Conservation (phyloP, 2,329 filamentous ascomycete species). For the Beauveria brongniartii region DNA sequence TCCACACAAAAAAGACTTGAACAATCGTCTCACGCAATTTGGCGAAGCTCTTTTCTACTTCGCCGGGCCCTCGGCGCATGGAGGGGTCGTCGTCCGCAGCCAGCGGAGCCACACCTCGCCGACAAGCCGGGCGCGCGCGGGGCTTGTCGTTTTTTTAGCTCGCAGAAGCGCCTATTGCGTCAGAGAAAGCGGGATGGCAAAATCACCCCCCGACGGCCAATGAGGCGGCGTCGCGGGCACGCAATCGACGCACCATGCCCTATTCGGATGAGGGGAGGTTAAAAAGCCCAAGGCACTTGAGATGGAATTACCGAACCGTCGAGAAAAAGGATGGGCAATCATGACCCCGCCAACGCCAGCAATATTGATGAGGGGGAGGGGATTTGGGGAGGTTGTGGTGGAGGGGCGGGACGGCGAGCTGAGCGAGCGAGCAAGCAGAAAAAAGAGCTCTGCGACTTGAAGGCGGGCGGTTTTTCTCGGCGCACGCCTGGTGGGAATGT, state of each 20-base stretch:
- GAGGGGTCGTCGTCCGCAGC: no score
- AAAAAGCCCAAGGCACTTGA: not conserved
- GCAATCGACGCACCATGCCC: slow-evolving; percentile 19
- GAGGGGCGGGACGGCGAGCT: not conserved
- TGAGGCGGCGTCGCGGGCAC: slow-evolving; percentile 19
- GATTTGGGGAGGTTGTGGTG: not conserved
- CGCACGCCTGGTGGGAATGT: not conserved
- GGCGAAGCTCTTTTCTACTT: no score
- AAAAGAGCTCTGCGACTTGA: not conserved
- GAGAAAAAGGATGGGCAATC: not conserved
- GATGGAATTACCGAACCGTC: not conserved
- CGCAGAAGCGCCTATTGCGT: slow-evolving; percentile 19
- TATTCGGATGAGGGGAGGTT: not conserved
- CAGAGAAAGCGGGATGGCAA: slow-evolving; percentile 21
- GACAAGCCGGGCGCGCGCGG: not conserved
- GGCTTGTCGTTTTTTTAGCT: not conserved
- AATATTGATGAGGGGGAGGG: slow-evolving; percentile 7
- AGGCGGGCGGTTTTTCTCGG: not conserved
- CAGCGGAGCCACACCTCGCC: not conserved
- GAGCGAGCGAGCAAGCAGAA: no score
- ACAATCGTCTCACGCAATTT: no score
- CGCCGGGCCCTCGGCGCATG: no score
- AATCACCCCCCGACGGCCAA: slow-evolving; percentile 18
- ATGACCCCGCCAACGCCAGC: not conserved
- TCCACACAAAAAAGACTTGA: no score